Evolutionary conservation across 176 grass and related monocot species (phyloP).

Genomic region (Secale cereale): DNA sequence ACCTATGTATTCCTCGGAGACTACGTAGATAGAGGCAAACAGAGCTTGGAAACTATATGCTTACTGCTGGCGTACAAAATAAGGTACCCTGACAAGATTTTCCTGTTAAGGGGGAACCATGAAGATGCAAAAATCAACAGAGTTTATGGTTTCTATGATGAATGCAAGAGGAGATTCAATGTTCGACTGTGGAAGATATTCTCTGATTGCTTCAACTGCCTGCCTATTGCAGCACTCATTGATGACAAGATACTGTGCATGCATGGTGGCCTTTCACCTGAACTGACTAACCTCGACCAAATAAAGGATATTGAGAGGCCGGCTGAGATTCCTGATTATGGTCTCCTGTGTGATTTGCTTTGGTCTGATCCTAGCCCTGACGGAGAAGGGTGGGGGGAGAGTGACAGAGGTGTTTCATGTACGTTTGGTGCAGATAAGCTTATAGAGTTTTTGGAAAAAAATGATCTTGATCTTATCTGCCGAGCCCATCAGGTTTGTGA

Average conservation of each 20-base stretch:
- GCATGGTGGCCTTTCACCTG: constrained; percentile 50
- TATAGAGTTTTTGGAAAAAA: constrained; percentile 70
- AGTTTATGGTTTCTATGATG: constrained; percentile 74
- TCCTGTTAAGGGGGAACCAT: constrained; percentile 60
- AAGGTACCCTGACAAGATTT: constrained; percentile 58
- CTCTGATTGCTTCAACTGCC: constrained; percentile 60
- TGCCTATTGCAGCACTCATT: constrained; percentile 47
- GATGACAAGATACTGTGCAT: constrained; percentile 54
- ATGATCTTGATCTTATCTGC: constrained; percentile 68
- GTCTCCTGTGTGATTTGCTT: constrained; percentile 50
- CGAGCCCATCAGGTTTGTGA: constrained; percentile 65
- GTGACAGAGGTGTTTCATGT: constrained; percentile 54
- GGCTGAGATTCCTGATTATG: constrained; percentile 51
- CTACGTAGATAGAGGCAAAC: constrained; percentile 53
- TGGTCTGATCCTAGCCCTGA: constrained; percentile 51
- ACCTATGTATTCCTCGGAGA: constrained; percentile 61
- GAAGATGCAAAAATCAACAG: constrained; percentile 76
- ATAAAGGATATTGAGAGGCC: constrained; percentile 52
- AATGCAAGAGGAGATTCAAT: constrained; percentile 72
- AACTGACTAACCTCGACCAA: constrained; percentile 41
- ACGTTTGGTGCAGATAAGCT: constrained; percentile 67
- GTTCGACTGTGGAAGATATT: constrained; percentile 58
- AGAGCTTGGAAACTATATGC: constrained; percentile 53
- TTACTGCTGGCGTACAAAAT: constrained; percentile 54
- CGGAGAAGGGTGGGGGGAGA: constrained; percentile 51